Conservation (phyloP, 805 yeast species). For the Myxozyma vanderwaltii region DNA sequence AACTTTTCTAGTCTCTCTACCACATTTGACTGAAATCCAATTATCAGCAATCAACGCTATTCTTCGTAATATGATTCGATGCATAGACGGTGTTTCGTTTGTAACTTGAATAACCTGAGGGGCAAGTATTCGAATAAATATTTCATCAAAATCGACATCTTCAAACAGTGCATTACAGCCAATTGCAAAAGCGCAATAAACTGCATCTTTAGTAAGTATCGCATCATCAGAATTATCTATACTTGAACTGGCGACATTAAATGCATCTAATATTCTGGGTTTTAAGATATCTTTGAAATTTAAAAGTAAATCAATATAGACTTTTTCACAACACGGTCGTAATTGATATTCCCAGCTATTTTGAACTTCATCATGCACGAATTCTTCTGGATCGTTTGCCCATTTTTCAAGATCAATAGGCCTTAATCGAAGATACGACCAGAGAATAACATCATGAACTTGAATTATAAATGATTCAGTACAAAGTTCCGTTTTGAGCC, state of each 20-base stretch:
- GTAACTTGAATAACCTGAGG: slow-evolving; percentile 56
- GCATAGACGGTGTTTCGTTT: slow-evolving; percentile 46
- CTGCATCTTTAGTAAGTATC: slow-evolving; percentile 73
- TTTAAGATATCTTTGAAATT: slow-evolving; percentile 59
- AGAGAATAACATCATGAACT: slow-evolving; percentile 66
- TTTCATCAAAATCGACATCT: slow-evolving; percentile 65
- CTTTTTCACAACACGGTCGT: slow-evolving; percentile 83
- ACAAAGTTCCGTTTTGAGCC: slow-evolving; percentile 58
- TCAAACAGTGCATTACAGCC: slow-evolving; percentile 68
- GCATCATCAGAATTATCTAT: slow-evolving; percentile 43
- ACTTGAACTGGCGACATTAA: slow-evolving; percentile 7
- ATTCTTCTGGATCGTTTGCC: slow-evolving; percentile 88
- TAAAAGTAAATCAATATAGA: slow-evolving; percentile 72
- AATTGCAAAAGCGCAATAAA: slow-evolving; percentile 78
- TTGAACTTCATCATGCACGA: slow-evolving; percentile 79
- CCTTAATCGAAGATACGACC: slow-evolving; percentile 71
- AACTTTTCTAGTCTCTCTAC: slow-evolving; percentile 56
- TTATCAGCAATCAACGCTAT: slow-evolving; percentile 74
- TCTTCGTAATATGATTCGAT: slow-evolving; percentile 71
- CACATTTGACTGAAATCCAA: slow-evolving; percentile 73
- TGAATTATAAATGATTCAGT: slow-evolving; percentile 57
- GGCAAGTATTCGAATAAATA: slow-evolving; percentile 52
- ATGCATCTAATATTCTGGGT: slow-evolving; percentile 41
- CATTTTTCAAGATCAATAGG: slow-evolving; percentile 80
- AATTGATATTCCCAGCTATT: slow-evolving; percentile 81